Percentiles rank a stretch among this genome's conserved stretches.
phyloP scores from a whole-genome alignment of 371 early-diverging fungal genomes.

The Rhizopus stolonifer region DNA sequence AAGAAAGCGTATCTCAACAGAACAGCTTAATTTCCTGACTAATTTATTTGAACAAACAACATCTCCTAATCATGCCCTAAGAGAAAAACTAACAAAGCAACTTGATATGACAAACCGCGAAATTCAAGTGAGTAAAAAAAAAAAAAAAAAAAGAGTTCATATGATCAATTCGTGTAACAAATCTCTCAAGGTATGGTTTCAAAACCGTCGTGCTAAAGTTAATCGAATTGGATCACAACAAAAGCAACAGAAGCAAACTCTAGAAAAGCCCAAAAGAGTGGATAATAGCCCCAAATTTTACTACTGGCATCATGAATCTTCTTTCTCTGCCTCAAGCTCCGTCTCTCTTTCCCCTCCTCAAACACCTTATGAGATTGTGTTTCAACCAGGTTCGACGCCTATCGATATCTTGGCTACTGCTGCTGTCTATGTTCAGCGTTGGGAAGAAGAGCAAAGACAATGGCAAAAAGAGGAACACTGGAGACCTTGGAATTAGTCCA shows the following conservation, averaged over 20 bases:
- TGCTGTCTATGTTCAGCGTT: conserved; percentile 49
- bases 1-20: conserved; percentile 72
- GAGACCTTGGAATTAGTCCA: conserved; percentile 30
- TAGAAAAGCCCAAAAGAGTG: background rate
- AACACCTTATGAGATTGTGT: conserved; percentile 22
- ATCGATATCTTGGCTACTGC: conserved; percentile 51
- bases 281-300: conserved; percentile 16
- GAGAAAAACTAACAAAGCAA: conserved; percentile 81
- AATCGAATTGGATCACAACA: conserved; percentile 22
- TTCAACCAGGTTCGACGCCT: conserved; percentile 23
- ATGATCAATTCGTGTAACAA: conserved; percentile 18
- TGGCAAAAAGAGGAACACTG: conserved; percentile 17
- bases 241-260: conserved; percentile 12
- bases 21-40: conserved; percentile 67
- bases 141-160: too few relatives aligned
- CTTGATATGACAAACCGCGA: conserved; percentile 92
- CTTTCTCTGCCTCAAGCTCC: conserved; percentile 14
- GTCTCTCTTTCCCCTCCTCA: conserved; percentile 20
- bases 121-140: conserved; percentile 84
- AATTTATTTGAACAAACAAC: conserved; percentile 74
- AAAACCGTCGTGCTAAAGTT: conserved; percentile 30
- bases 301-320: conserved; percentile 15
- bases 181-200: conserved; percentile 29
- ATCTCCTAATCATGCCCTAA: conserved; percentile 86
- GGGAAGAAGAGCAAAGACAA: conserved; percentile 32